phyloP scores from a whole-genome alignment of 2,329 filamentous ascomycete genomes.

The Ploettnerulaceae sp. region DNA sequence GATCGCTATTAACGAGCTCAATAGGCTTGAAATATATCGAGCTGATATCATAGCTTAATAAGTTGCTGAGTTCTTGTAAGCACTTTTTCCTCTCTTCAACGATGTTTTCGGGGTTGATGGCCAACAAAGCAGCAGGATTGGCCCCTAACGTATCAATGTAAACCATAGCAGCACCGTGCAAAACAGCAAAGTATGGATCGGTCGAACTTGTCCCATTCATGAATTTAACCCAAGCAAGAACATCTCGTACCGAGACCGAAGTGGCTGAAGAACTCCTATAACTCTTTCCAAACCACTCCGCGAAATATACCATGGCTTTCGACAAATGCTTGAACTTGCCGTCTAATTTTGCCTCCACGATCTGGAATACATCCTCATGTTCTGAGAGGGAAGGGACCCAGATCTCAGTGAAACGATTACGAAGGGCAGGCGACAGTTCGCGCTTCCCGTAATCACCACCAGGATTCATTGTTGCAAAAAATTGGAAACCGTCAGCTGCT shows the following conservation, averaged over 20 bases:
- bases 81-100: conserved; percentile 68
- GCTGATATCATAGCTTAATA: conserved; percentile 61
- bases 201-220: conserved; percentile 58
- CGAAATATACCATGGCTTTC: conserved; percentile 73
- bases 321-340: conserved; percentile 53
- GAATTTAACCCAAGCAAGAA: conserved; percentile 90
- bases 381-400: conserved; percentile 91
- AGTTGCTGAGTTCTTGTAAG: conserved; percentile 62
- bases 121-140: conserved; percentile 83
- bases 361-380: conserved; percentile 79
- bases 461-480: conserved; percentile 98
- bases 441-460: conserved; percentile 98
- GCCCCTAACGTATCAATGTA: conserved; percentile 94
- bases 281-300: conserved; percentile 83
- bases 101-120: conserved; percentile 65
- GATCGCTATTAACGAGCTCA: conserved; percentile 49
- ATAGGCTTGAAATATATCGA: conserved; percentile 61
- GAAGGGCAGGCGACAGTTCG: conserved; percentile 87
- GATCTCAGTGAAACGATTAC: conserved; percentile 97
- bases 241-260: conserved; percentile 84
- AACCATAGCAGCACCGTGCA: conserved; percentile 91
- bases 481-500: conserved; percentile 79
- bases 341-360: conserved; percentile 71
- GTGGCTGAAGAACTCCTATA: conserved; percentile 73
- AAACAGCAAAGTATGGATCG: conserved; percentile 43